Conservation (phyloP, 768 basidiomycete genomes). For the Mrakia gelida region DNA sequence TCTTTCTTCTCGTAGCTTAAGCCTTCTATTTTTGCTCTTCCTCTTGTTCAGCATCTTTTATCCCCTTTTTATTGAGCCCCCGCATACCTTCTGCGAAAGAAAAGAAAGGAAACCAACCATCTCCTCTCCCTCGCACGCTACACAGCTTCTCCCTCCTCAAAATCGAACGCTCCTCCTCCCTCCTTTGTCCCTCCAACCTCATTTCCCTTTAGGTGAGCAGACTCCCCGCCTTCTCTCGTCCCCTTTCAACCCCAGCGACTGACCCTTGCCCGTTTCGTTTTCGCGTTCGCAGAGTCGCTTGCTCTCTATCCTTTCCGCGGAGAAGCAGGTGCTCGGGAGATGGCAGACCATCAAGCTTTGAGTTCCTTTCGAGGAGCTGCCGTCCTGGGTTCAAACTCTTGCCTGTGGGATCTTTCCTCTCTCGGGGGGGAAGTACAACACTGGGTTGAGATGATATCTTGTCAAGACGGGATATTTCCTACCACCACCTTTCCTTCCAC, state of each 20-base stretch:
- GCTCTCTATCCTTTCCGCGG: conserved; percentile 32
- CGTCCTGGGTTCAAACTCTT: conserved; percentile 30
- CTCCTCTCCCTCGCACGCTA: background rate
- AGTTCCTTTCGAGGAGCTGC: conserved; percentile 16
- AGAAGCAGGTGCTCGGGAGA: conserved; percentile 31
- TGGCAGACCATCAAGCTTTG: conserved; percentile 15
- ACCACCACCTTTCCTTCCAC: too few relatives aligned
- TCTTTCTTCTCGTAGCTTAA: background rate
- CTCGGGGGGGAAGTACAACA: background rate
- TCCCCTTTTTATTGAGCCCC: too few relatives aligned
- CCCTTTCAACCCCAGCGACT: background rate
- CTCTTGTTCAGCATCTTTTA: too few relatives aligned
- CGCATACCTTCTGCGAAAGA: too few relatives aligned
- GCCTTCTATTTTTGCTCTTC: too few relatives aligned
- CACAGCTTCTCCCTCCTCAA: background rate
- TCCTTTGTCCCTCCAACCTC: background rate
- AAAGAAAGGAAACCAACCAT: too few relatives aligned
- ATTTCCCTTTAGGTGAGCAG: conserved; percentile 25
- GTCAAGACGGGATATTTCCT: conserved; percentile 28
- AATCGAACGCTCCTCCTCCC: background rate
- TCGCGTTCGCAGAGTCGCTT: conserved; percentile 27
- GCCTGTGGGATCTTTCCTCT: background rate
- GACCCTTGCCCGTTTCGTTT: background rate
- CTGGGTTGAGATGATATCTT: conserved; percentile 30
- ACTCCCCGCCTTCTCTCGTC: background rate